phyloP scores from a whole-genome alignment of 805 yeast genomes.

The Candida maris region DNA sequence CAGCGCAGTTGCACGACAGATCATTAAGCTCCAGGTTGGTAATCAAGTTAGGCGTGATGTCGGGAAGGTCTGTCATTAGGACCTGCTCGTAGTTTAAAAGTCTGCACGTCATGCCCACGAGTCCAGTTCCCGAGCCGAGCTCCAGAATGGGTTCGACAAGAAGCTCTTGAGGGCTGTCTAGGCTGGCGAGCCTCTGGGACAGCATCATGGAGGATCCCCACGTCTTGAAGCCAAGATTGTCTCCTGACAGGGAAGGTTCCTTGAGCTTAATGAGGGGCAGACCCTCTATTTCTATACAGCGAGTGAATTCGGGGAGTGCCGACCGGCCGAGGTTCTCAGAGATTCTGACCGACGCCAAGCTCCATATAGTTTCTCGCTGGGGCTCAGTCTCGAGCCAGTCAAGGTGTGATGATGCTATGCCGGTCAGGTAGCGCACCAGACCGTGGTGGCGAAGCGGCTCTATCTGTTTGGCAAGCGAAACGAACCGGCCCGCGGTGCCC shows the following conservation, averaged over 20 bases:
- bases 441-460: constrained; percentile 20
- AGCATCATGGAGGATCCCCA: constrained; percentile 91
- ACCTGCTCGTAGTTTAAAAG: constrained; percentile 45
- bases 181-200: constrained; percentile 46
- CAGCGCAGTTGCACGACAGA: constrained; percentile 31
- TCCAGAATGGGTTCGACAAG: constrained; percentile 49
- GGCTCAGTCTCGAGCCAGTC: constrained; percentile 40
- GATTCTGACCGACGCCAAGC: constrained; percentile 59
- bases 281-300: constrained; percentile 44
- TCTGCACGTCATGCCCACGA: constrained; percentile 72
- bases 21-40: constrained; percentile 57
- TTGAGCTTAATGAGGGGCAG: constrained; percentile 44
- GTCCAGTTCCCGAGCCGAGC: constrained; percentile 94
- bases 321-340: constrained; percentile 83
- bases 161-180: constrained; percentile 13
- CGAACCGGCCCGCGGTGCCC: constrained; percentile 13
- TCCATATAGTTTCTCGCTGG: constrained; percentile 40
- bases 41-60: constrained; percentile 64
- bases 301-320: constrained; percentile 67
- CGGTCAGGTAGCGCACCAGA: constrained; percentile 46
- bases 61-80: constrained; percentile 72
- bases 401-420: constrained; percentile 46
- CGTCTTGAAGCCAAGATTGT: constrained; percentile 85
- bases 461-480: constrained; percentile 4
- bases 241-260: constrained; percentile 86